phyloP scores from a whole-genome alignment of 2,329 filamentous ascomycete genomes.

The Colletotrichum eleusines region DNA sequence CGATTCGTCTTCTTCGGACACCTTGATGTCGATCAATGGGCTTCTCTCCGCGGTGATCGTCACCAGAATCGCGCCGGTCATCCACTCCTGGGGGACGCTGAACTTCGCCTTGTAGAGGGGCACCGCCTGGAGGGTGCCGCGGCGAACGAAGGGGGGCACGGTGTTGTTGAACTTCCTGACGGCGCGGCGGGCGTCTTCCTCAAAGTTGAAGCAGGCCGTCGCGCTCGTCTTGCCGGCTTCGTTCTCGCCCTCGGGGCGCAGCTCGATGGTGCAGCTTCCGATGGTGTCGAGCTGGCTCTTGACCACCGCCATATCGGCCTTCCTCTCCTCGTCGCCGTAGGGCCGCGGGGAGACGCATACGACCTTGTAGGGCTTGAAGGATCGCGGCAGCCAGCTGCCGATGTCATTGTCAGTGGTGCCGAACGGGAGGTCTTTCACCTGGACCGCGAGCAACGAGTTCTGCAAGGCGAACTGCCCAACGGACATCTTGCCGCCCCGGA shows the following conservation, averaged over 20 bases:
- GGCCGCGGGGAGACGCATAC: no score
- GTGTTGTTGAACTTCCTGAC: background rate
- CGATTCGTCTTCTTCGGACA: no score
- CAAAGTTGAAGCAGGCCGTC: background rate
- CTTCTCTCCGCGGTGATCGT: no score
- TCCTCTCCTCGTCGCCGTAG: background rate
- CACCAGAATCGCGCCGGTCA: no score
- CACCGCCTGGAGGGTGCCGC: background rate
- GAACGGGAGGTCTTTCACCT: background rate
- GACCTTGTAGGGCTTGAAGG: background rate
- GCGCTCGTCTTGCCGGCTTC: background rate
- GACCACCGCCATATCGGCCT: background rate
- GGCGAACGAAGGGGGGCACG: background rate
- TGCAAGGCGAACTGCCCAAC: rapidly evolving
- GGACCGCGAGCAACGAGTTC: background rate
- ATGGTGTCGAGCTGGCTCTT: background rate
- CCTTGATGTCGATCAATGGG: no score
- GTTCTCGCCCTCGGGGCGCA: background rate
- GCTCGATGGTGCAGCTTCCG: background rate
- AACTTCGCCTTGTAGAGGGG: background rate
- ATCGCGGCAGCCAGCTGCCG: background rate
- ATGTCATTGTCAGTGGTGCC: background rate
- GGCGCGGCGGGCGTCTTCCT: background rate
- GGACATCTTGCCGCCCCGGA: background rate
- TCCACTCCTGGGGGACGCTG: background rate